These are phyloP conservation scores for Magnaporthiopsis rhizophila DNA, from an alignment of 2,329 filamentous ascomycete genomes.

Conservation along the genomic window DNA sequence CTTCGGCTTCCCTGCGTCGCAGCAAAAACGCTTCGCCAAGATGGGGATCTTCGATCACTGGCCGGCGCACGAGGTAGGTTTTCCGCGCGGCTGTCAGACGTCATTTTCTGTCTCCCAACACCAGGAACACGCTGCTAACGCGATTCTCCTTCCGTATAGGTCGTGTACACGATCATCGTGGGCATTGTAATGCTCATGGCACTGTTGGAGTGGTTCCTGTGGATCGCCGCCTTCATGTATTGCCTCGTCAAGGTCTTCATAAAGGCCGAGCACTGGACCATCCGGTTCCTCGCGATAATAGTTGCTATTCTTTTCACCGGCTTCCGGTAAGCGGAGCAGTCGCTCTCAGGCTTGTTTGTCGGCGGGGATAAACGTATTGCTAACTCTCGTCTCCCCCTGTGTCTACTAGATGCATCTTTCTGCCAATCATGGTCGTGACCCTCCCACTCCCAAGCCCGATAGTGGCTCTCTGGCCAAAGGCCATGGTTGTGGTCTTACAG, in stretches of 20 bases:
- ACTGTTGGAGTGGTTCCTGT: conserved; percentile 86
- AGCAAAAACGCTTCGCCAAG: conserved; percentile 2
- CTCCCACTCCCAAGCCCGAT: conserved; percentile 71
- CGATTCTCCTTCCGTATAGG: conserved; percentile 40
- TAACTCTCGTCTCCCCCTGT: neutral
- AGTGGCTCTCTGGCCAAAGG: conserved; percentile 60
- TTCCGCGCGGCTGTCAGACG: neutral
- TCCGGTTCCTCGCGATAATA: conserved; percentile 66
- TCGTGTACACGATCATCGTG: conserved; percentile 76
- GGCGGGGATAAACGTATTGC: neutral
- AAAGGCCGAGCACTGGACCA: conserved; percentile 85
- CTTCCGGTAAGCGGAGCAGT: conserved; percentile 2
- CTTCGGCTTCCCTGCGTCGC: neutral
- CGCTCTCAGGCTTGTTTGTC: neutral
- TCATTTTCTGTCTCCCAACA: neutral
- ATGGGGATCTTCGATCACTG: conserved; percentile 24
- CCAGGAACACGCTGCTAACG: neutral
- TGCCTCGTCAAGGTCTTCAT: conserved; percentile 80
- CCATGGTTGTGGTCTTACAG: conserved; percentile 66
- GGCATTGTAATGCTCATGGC: conserved; percentile 77
- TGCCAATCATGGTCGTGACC: conserved; percentile 91
- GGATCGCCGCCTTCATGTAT: conserved; percentile 89
- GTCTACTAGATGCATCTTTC: conserved; percentile 61
- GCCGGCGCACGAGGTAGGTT: conserved; percentile 41
- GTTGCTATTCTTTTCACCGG: conserved; percentile 44